Evolutionary conservation across 331 rosid genomes (phyloP), one percentile per base, ranked within the genome.

Genomic region (Quercus tomentella): DNA sequence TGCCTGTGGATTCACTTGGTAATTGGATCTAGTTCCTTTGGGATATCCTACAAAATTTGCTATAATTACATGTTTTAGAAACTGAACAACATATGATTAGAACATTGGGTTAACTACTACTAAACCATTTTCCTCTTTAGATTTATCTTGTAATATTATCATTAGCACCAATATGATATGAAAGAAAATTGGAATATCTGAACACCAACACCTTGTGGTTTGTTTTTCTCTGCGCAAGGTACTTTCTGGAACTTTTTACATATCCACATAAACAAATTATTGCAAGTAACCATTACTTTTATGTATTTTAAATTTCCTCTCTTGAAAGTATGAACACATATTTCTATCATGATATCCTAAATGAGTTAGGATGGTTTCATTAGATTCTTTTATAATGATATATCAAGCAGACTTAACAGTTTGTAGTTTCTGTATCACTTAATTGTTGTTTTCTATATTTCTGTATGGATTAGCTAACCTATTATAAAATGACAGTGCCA

Each of bases 401-500:
- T 7, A 14, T 25, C 11, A 18, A 5, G 71, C 71, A 66, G 7
- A 30, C 30, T 30, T 62, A 62, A 62, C 21, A 14, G 70, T 26
- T 18, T 8, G 9, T 66, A 18, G 26, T 18, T 67, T 33, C 11
- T 66, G 8, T 30, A 12, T 55, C 62, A 33, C 18, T 16, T 71
- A 25, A 15, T 15, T 49, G 26, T 18, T 51, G 66, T 26, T 57
- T 30, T 56, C 52, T 18, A 60, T 15, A 8, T 25, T 18, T 30
- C 17, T 73, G 22, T 74, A 15, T 45, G 37, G 73, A 30, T 81
- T 56, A 72, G 49, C 68, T 82, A 35, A 28, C 51, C 62, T 6
- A 75, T 72, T 67, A 83, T 56, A 70, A 79, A 33, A 70, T 72
- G 75, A 81, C 84, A 95, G 98, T 95, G 99, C 84, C 97, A 90